Evolutionary conservation across 371 early-diverging fungal genomes (phyloP), one percentile per base, ranked within the genome.

Genomic region (Apophysomyces variabilis): DNA sequence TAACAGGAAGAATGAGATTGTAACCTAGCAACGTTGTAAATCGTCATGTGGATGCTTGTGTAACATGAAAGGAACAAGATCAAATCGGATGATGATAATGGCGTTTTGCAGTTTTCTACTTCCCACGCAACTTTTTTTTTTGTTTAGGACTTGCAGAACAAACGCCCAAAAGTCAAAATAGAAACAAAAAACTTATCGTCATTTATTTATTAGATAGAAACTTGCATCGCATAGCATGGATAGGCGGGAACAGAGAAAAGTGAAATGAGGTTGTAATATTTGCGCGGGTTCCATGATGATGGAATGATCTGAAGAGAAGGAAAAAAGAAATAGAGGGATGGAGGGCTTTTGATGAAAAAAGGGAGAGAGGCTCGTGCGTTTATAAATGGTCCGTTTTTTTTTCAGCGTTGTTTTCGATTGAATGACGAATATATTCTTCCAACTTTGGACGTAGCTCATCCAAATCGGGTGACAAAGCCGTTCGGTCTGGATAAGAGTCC

Each of bases 401-500:
- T 21, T 50, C 21, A 18, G 54, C 4, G 54, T 21, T 26, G n/a
- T 21, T 50, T 16, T 50, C 54, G 54, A 50, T 32, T 9, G 21
- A 50, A 21, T 21, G 32, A 26, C 32, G n/a, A 35, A 56, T 54
- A 37, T 71, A 67, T 8, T 46, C 70, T 44, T 70, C 45, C 43
- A 73, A 18, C 35, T 61, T 62, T 8, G 73, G 70, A 39, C 66
- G 69, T 13, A 73, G 58, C 39, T 43, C 64, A 21, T 64, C 67
- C 7, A 73, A 60, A 39, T 70, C 70, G 26, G 54, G 58, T 7
- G 73, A 73, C 14, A 66, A 70, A 12, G 67, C 73, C 18, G 70
- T 50, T 43, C 64, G 63, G 57, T 73, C 61, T 38, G 73, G 70
- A 57, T 67, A 73, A 1, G 73, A 70, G 13, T 73, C 73, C 44